Evolutionary conservation across 2,329 filamentous ascomycete genomes (phyloP).

Genomic region (Nakataea oryzae): DNA sequence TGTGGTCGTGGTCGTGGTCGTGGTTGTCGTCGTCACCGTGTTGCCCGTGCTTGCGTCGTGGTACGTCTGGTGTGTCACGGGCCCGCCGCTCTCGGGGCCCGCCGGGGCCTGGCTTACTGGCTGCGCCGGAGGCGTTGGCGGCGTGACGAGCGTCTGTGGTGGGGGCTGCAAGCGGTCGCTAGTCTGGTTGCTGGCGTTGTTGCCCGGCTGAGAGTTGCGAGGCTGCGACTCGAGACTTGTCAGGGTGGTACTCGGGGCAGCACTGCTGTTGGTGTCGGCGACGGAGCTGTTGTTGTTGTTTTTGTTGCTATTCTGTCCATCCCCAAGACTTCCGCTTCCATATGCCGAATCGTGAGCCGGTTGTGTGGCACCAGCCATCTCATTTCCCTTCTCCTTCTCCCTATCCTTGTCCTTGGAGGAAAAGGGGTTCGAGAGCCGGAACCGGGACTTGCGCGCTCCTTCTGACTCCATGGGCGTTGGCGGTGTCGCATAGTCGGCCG

Average conservation of each 20-base stretch:
- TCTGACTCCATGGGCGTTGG: neutral
- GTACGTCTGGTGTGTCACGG: neutral
- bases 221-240: neutral
- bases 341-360: neutral
- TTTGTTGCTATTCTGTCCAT: neutral
- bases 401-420: neutral
- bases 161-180: neutral
- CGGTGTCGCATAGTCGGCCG: neutral
- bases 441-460: neutral
- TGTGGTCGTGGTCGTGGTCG: neutral
- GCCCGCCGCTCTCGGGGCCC: neutral
- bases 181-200: neutral
- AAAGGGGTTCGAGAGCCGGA: constrained; percentile 1
- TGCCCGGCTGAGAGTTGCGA: neutral
- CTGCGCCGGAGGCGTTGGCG: neutral
- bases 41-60: constrained; percentile 1
- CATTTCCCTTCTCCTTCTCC: neutral
- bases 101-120: neutral
- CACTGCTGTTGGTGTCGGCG: neutral
- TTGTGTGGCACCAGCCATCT: neutral
- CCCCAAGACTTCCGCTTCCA: neutral
- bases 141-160: neutral
- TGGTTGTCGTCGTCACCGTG: constrained; percentile 1
- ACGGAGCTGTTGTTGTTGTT: neutral
- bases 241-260: neutral